phyloP scores from a whole-genome alignment of 2,329 filamentous ascomycete species.

The Arthroderma sp. region DNA sequence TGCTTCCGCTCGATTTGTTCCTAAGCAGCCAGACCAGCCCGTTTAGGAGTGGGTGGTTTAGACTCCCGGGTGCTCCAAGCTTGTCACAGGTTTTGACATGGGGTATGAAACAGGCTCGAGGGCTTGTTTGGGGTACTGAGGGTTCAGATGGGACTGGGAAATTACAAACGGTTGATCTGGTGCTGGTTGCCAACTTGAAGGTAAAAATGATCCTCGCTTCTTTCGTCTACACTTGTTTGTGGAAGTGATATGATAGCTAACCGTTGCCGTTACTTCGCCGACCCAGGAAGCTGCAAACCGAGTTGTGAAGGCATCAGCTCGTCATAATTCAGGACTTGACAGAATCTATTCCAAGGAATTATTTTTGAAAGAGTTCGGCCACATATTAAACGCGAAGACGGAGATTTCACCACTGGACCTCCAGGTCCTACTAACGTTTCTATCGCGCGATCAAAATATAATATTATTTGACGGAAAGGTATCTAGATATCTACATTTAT shows the following conservation, averaged over 20 bases:
- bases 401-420: slow-evolving; percentile 51
- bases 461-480: slow-evolving; percentile 37
- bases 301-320: slow-evolving; percentile 35
- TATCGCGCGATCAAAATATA: slow-evolving; percentile 51
- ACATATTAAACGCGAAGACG: slow-evolving; percentile 36
- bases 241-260: background rate
- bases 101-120: slow-evolving; percentile 57
- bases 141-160: slow-evolving; percentile 17
- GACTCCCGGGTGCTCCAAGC: slow-evolving; percentile 33
- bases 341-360: slow-evolving; percentile 53
- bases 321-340: slow-evolving; percentile 44
- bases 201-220: slow-evolving; percentile 16
- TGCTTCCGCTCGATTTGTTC: slow-evolving; percentile 62
- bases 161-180: slow-evolving; percentile 31
- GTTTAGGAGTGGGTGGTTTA: slow-evolving; percentile 55
- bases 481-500: slow-evolving; percentile 9
- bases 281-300: slow-evolving; percentile 40
- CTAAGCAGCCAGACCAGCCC: slow-evolving; percentile 53
- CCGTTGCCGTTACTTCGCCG: background rate
- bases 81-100: slow-evolving; percentile 62
- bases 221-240: too few relatives aligned
- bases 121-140: slow-evolving; percentile 36
- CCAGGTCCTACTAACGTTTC: slow-evolving; percentile 54
- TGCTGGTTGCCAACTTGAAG: slow-evolving; percentile 45
- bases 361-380: slow-evolving; percentile 48